Base-by-base conservation (phyloP, 352 stramenopile genomes). In the Saprolegnia diclina region DNA sequence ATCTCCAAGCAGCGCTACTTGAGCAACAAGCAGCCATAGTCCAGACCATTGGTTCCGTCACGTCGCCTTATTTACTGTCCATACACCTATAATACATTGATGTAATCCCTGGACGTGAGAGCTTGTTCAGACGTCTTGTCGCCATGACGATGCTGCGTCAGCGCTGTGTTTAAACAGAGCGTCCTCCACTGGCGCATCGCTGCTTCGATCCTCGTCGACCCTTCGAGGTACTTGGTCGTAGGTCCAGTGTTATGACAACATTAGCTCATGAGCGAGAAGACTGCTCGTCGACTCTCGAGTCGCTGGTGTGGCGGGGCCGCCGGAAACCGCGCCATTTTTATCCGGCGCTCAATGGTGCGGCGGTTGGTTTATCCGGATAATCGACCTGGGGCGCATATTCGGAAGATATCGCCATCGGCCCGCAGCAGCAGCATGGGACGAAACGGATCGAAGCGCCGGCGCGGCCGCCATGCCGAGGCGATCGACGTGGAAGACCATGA, bases 1-100 rank as follows among this genome's bases (percentile, higher is more conserved):
- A 91, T 94, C 59, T 64, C 59, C 48, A 68, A 73, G 29, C 67
- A 73, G 59, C 65, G 63, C 62, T 69, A 69, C 53, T 53, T 62
- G 38, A 69, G 52, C 52, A 59, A 48, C 42, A 48, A 48, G 42
- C 52, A 59, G 19, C 52, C 52, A 11, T 48, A 48, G 42, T 11
- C 7, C 38, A 7, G 38, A n/a, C n/a, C 29, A 35, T 35, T 48
- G 18, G 38, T 45, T n/a, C 42, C 18, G 10, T 14, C n/a, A 19
- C 45, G 45, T n/a, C 13, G 52, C 19, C 24, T 59, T 26, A 59
- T 59, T 59, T 59, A 59, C 29, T 35, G 29, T 35, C 29, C 29
- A 35, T 35, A 35, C 29, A 35, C 29, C 29, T 35, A n/a, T n/a
- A n/a, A n/a, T n/a, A 6, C 29, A 35, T 35, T 35, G 29, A 35